Evolutionary conservation across 192 early-diverging fungal species (phyloP).

Genomic region (Globomyces pollinis-pini): DNA sequence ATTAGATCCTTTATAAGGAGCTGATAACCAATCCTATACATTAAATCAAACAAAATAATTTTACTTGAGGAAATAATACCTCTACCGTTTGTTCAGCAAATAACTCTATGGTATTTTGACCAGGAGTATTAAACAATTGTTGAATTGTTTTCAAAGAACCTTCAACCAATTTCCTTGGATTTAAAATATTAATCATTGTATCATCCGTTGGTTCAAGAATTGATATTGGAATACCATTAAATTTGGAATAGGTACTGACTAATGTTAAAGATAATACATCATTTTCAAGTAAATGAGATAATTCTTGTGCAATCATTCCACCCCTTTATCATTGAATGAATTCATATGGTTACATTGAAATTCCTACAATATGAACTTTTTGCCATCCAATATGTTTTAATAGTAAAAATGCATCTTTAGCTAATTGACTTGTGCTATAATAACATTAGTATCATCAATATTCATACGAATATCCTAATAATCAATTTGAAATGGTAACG

Average conservation of each 20-base stretch:
- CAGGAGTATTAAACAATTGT: slow-evolving; percentile 5
- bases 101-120: neutral
- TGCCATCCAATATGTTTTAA: slow-evolving; percentile 65
- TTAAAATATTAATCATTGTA: neutral
- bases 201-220: slow-evolving; percentile 1
- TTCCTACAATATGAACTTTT: slow-evolving; percentile 10
- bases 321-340: neutral
- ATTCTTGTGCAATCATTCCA: slow-evolving; percentile 23
- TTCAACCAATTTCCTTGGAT: slow-evolving; percentile 6
- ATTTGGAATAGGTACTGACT: slow-evolving; percentile 7
- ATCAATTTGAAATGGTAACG: slow-evolving; percentile 28
- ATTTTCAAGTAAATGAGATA: slow-evolving; percentile 11
- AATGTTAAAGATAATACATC: slow-evolving; percentile 5
- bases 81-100: slow-evolving; percentile 5
- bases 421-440: slow-evolving; percentile 38
- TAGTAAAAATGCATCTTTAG: slow-evolving; percentile 56
- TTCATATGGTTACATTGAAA: slow-evolving; percentile 16
- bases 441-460: too few species aligned
- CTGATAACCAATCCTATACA: slow-evolving; percentile 7
- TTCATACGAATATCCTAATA: too few species aligned
- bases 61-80: slow-evolving; percentile 11
- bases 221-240: neutral
- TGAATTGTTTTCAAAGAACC: neutral
- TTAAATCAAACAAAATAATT: neutral
- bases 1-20: neutral